Conservation (phyloP, 495 filamentous ascomycete species). For the Echria macrotheca region DNA sequence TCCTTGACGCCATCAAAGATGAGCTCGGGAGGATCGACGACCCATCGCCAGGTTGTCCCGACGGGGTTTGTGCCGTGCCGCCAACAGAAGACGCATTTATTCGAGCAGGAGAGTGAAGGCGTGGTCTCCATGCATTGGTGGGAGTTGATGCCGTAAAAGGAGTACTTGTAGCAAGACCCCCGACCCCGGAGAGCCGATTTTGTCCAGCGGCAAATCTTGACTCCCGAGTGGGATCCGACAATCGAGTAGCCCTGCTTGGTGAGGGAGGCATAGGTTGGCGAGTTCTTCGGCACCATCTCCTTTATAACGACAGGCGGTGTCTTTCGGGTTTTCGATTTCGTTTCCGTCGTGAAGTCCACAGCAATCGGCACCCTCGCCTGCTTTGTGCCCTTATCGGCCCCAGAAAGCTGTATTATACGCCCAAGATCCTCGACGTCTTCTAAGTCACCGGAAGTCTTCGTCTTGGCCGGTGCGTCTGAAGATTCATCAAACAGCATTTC, state of each 20-base stretch:
- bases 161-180: constrained; percentile 94
- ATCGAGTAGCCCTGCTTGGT: constrained; percentile 97
- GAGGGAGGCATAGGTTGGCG: constrained; percentile 78
- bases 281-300: constrained; percentile 88
- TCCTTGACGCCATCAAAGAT: constrained; percentile 88
- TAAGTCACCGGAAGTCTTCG: constrained; percentile 41
- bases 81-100: constrained; percentile 99
- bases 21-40: constrained; percentile 79
- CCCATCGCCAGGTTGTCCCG: constrained; percentile 93
- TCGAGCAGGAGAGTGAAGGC: constrained; percentile 88
- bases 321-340: constrained; percentile 37
- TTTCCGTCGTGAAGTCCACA: constrained; percentile 71
- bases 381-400: constrained; percentile 29
- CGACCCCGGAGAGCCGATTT: constrained; percentile 95
- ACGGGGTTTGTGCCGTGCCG: constrained; percentile 96
- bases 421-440: constrained; percentile 88
- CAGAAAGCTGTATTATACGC: constrained; percentile 47
- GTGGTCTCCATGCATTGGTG: constrained; percentile 98
- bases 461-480: constrained; percentile 29
- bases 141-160: constrained; percentile 92
- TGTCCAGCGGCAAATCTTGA: constrained; percentile 98
- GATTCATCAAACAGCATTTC: constrained; percentile 47
- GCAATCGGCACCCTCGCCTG: constrained; percentile 51
- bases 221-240: constrained; percentile 89
- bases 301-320: constrained; percentile 49